These are phyloP conservation scores for Pseudocercospora crystallina DNA, from an alignment of 2,329 filamentous ascomycete species.

Conservation along the genomic window DNA sequence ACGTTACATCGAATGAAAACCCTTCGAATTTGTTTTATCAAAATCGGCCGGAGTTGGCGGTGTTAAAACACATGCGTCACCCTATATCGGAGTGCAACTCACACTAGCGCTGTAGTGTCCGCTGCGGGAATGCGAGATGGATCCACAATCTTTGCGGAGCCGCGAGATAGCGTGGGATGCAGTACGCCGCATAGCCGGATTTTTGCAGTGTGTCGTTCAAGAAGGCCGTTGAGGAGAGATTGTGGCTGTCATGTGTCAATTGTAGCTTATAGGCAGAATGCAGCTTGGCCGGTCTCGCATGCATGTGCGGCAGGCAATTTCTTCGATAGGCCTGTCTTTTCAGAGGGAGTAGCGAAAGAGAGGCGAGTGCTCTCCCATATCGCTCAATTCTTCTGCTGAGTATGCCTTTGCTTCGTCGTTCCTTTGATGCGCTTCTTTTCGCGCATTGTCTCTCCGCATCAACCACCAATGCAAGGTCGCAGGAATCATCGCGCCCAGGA, in stretches of 20 bases:
- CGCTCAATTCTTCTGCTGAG: background rate
- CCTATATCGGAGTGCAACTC: conserved; percentile 10
- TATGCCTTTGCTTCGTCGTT: background rate
- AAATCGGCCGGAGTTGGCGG: conserved; percentile 7
- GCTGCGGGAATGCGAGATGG: conserved; percentile 13
- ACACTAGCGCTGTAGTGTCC: conserved; percentile 3
- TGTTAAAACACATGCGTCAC: conserved; percentile 1
- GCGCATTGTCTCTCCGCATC: background rate
- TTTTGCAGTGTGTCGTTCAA: no score
- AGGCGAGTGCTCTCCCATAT: conserved; percentile 6
- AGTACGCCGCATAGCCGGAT: no score
- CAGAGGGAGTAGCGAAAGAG: conserved; percentile 5
- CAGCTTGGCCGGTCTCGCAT: no score
- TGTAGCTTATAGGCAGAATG: no score
- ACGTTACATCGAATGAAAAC: no score
- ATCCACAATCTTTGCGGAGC: conserved; percentile 7
- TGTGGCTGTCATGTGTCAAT: no score
- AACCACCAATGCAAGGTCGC: conserved; percentile 10
- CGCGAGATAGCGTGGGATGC: conserved; percentile 1
- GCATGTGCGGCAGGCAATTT: background rate
- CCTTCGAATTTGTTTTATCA: background rate
- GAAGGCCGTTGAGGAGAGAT: no score
- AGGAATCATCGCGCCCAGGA: conserved; percentile 11
- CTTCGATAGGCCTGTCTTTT: no score
- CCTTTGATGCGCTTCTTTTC: background rate